These are phyloP conservation scores for Thermothelomyces thermophilus DNA, from an alignment of 2,329 filamentous ascomycete species.

Conservation along the genomic window DNA sequence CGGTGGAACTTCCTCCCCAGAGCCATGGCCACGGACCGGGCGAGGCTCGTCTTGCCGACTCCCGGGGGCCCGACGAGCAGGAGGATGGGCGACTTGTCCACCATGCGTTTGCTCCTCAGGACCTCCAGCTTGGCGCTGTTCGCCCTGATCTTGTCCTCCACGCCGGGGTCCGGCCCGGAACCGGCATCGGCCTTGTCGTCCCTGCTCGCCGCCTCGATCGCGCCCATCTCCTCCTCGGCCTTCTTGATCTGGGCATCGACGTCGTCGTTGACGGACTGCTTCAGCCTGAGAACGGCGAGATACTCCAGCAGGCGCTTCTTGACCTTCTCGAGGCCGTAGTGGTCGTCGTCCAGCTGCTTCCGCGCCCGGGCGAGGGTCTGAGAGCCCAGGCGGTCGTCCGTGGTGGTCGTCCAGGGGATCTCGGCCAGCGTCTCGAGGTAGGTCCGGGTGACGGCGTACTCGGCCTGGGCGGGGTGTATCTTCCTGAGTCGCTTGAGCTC, in stretches of 20 bases:
- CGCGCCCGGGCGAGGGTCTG: slow-evolving; percentile 73
- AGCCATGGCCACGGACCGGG: slow-evolving; percentile 85
- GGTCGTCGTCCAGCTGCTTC: slow-evolving; percentile 89
- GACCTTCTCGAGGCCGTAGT: slow-evolving; percentile 93
- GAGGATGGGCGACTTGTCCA: slow-evolving; percentile 93
- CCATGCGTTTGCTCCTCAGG: slow-evolving; percentile 73
- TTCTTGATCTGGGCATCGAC: slow-evolving; percentile 71
- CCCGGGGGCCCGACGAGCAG: slow-evolving; percentile 89
- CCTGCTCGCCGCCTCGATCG: slow-evolving; percentile 37
- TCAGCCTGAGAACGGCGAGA: slow-evolving; percentile 88
- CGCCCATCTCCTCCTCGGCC: slow-evolving; percentile 51
- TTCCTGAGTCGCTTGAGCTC: slow-evolving; percentile 84
- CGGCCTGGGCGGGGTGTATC: slow-evolving; percentile 93
- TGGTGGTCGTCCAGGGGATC: slow-evolving; percentile 83
- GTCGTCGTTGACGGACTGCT: slow-evolving; percentile 81
- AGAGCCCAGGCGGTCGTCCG: slow-evolving; percentile 76
- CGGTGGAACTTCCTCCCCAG: slow-evolving; percentile 93
- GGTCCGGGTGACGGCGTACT: slow-evolving; percentile 87
- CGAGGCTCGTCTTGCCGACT: slow-evolving; percentile 91
- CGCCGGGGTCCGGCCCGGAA: slow-evolving; percentile 12
- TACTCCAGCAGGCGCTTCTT: slow-evolving; percentile 96
- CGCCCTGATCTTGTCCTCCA: slow-evolving; percentile 34
- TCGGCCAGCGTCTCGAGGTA: slow-evolving; percentile 92
- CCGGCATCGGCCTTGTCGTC: slow-evolving; percentile 22
- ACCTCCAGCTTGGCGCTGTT: slow-evolving; percentile 62